Evolutionary conservation across 2,329 filamentous ascomycete species (phyloP).

Genomic region (Sporothrix globosa): DNA sequence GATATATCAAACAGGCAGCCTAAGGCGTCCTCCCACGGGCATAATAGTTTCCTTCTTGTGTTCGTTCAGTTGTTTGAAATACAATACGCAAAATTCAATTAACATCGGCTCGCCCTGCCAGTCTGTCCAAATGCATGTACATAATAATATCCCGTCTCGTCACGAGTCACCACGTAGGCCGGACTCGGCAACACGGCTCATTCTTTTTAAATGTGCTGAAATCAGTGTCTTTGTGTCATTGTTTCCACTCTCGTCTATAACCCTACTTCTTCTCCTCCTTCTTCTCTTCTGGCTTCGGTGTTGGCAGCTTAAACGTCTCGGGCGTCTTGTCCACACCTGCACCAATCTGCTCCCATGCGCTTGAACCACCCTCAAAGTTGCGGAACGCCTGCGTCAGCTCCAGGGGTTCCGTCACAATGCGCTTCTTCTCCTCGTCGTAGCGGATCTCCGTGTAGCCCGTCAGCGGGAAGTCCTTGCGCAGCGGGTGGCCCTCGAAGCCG

Average conservation of each 20-base stretch:
- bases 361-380: conserved; percentile 91
- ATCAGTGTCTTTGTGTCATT: background rate
- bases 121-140: conserved; percentile 28
- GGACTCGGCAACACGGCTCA: background rate
- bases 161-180: conserved; percentile 1
- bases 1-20: too few relatives aligned
- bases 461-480: conserved; percentile 97
- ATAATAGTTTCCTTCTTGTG: too few relatives aligned
- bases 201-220: conserved; percentile 2
- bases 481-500: conserved; percentile 94
- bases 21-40: too few relatives aligned
- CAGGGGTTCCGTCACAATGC: conserved; percentile 95
- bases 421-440: conserved; percentile 98
- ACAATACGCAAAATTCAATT: conserved; percentile 10
- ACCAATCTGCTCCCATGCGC: conserved; percentile 68
- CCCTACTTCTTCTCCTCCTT: conserved; percentile 80
- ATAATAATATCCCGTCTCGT: conserved; percentile 12
- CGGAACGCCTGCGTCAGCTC: conserved; percentile 98
- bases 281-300: conserved; percentile 91
- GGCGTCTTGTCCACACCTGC: conserved; percentile 77
- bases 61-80: conserved; percentile 2
- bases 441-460: conserved; percentile 98
- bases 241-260: background rate
- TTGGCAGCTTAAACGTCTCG: conserved; percentile 90
- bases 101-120: conserved; percentile 16